Percentiles rank a stretch among this genome's conserved stretches.
Conservation (phyloP, 371 early-diverging fungal genomes). For the Gilbertella persicaria region DNA sequence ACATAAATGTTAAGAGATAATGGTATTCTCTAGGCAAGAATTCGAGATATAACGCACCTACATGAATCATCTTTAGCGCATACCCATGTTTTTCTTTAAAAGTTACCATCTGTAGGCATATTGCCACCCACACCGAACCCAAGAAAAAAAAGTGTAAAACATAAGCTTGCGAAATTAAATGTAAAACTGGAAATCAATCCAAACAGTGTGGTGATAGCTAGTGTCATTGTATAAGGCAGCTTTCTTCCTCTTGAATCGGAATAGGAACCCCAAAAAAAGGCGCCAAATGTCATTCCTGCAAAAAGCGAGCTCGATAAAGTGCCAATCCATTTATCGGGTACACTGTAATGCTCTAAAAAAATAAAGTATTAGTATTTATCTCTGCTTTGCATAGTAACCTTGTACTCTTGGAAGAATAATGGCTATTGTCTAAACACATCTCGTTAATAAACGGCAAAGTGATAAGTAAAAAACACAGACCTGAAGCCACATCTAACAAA, state of each 20-base stretch:
- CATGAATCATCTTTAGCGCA: neutral
- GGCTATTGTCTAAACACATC: constrained; percentile 60
- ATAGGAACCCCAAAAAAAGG: constrained; percentile 80
- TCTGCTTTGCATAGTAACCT: constrained; percentile 24
- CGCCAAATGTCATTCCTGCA: constrained; percentile 83
- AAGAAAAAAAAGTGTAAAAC: constrained; percentile 64
- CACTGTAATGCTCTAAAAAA: constrained; percentile 55
- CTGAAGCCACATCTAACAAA: constrained; percentile 68
- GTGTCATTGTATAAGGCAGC: constrained; percentile 78
- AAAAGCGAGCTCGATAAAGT: constrained; percentile 69
- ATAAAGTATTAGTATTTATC: neutral
- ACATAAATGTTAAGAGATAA: constrained; percentile 80
- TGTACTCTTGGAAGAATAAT: constrained; percentile 63
- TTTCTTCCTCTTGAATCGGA: constrained; percentile 79
- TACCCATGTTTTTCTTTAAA: neutral
- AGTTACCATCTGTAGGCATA: constrained; percentile 81
- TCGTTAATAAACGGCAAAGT: constrained; percentile 1
- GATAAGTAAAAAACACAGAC: constrained; percentile 28
- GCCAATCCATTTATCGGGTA: constrained; percentile 63
- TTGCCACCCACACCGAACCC: constrained; percentile 90
- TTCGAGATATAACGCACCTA: constrained; percentile 83
- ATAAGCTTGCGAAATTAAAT: constrained; percentile 64
- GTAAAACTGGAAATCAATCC: constrained; percentile 71
- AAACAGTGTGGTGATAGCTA: constrained; percentile 73
- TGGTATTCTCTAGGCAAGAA: constrained; percentile 79